Evolutionary conservation across 805 yeast genomes (phyloP).

Genomic region (Blastobotrys peoriensis): DNA sequence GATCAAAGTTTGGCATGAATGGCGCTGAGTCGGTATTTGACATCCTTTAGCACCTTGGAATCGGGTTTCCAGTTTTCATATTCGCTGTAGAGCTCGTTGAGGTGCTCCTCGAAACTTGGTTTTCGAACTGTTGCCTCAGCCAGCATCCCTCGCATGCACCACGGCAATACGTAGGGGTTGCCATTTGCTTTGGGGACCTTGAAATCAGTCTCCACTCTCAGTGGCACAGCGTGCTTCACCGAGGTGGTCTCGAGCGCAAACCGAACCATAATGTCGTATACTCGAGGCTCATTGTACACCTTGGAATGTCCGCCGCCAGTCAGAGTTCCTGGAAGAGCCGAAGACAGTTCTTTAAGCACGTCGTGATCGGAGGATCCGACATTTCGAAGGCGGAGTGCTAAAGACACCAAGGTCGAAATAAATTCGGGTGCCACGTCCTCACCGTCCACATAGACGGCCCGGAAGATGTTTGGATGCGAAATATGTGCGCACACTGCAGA

Average conservation of each 20-base stretch:
- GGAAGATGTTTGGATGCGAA: slow-evolving; percentile 80
- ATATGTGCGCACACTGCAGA: slow-evolving; percentile 79
- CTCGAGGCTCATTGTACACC: slow-evolving; percentile 77
- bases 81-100: slow-evolving; percentile 54
- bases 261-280: slow-evolving; percentile 72
- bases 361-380: slow-evolving; percentile 80
- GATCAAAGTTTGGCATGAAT: slow-evolving; percentile 29
- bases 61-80: slow-evolving; percentile 88
- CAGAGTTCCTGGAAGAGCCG: slow-evolving; percentile 75
- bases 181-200: slow-evolving; percentile 51
- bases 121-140: slow-evolving; percentile 48
- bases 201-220: slow-evolving; percentile 32
- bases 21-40: slow-evolving; percentile 72
- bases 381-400: slow-evolving; percentile 70
- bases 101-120: slow-evolving; percentile 44
- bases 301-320: slow-evolving; percentile 95
- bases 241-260: slow-evolving; percentile 72
- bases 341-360: slow-evolving; percentile 76
- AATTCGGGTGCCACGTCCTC: slow-evolving; percentile 73
- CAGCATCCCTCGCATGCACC: slow-evolving; percentile 83
- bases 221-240: slow-evolving; percentile 11
- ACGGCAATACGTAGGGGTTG: slow-evolving; percentile 84
- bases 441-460: slow-evolving; percentile 86
- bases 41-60: slow-evolving; percentile 70
- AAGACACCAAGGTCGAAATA: slow-evolving; percentile 63